phyloP scores from a whole-genome alignment of 768 basidiomycete genomes.

The Termitomyces sp. region DNA sequence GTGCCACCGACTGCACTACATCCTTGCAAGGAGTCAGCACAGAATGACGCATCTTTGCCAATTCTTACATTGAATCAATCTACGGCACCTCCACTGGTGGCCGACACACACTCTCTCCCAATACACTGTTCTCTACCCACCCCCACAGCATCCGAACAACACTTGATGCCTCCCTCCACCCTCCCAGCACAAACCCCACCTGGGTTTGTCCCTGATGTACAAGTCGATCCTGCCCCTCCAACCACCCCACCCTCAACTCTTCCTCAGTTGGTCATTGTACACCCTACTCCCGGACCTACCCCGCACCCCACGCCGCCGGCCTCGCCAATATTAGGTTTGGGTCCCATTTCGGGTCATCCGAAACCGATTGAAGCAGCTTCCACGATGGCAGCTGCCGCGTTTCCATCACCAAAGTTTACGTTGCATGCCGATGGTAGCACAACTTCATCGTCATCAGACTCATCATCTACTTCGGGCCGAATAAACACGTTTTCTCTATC shows the following conservation, averaged over 20 bases:
- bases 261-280: constrained; percentile 62
- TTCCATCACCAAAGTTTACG: background rate
- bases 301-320: constrained; percentile 78
- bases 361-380: background rate
- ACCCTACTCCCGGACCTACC: constrained; percentile 72
- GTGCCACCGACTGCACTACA: constrained; percentile 15
- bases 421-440: constrained; percentile 3
- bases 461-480: constrained; percentile 1
- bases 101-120: background rate
- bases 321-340: constrained; percentile 36
- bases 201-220: background rate
- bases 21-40: constrained; percentile 6
- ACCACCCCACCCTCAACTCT: constrained; percentile 18
- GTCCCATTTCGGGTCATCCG: background rate
- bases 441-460: constrained; percentile 7
- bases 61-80: background rate
- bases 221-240: constrained; percentile 3
- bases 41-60: background rate
- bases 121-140: constrained; percentile 10
- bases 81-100: background rate
- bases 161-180: constrained; percentile 4
- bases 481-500: constrained; percentile 3
- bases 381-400: too few species aligned
- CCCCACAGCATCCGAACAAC: constrained; percentile 8
- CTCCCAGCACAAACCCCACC: background rate